Percentiles rank a stretch among this genome's conserved stretches.
These are phyloP conservation scores for Chrysoporthe austroafricana DNA, from an alignment of 2,329 filamentous ascomycete genomes.

Conservation along the genomic window DNA sequence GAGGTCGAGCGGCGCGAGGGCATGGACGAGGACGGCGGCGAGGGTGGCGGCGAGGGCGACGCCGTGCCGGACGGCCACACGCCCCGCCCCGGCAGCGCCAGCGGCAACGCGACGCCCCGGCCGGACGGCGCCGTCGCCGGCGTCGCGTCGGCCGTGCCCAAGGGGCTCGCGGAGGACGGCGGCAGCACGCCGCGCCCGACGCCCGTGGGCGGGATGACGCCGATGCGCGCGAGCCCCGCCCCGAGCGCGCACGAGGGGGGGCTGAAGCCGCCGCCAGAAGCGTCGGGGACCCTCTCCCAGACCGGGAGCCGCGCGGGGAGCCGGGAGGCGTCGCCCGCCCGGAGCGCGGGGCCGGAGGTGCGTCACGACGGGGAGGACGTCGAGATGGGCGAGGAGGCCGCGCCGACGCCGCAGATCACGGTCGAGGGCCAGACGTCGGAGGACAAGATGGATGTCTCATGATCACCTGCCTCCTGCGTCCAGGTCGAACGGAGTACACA, in stretches of 20 bases:
- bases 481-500: no score
- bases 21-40: constrained; percentile 71
- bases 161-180: constrained; percentile 31
- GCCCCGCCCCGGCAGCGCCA: constrained; percentile 53
- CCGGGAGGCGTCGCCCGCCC: constrained; percentile 42
- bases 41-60: constrained; percentile 48
- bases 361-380: constrained; percentile 55
- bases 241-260: constrained; percentile 33
- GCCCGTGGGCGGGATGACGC: constrained; percentile 37
- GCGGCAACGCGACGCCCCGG: constrained; percentile 55
- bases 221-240: constrained; percentile 39
- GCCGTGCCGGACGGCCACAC: constrained; percentile 55
- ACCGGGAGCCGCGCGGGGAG: constrained; percentile 45
- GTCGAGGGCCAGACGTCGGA: constrained; percentile 53
- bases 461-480: neutral
- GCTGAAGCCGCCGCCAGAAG: constrained; percentile 41
- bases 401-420: constrained; percentile 50
- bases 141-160: constrained; percentile 27
- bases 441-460: constrained; percentile 71
- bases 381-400: constrained; percentile 63
- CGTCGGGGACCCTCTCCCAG: constrained; percentile 41
- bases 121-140: constrained; percentile 51
- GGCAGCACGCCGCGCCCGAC: constrained; percentile 34
- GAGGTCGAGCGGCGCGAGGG: constrained; percentile 88
- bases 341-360: constrained; percentile 33